A percentile compares a stretch with the other conserved stretches of the same genome.
phyloP scores from a whole-genome alignment of 768 basidiomycete genomes.

The Boletus sp. region DNA sequence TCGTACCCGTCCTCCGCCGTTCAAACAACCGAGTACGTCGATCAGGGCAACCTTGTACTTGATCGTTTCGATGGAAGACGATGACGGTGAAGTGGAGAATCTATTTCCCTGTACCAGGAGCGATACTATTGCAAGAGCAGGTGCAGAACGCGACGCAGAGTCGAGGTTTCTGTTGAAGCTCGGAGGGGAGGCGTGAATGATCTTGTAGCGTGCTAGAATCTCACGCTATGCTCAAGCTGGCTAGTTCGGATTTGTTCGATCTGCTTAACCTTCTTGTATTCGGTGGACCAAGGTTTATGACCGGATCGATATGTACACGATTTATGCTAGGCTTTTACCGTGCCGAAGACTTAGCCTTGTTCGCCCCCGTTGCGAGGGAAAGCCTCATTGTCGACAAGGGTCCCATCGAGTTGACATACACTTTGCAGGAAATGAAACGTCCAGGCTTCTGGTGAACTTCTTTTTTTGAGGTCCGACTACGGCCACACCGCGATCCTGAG shows the following conservation, averaged over 20 bases:
- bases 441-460: too few relatives aligned
- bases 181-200: conserved; percentile 18
- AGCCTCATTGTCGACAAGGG: not conserved
- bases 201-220: not conserved
- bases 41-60: conserved; percentile 24
- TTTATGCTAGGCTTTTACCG: not conserved
- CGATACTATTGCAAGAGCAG: conserved; percentile 26
- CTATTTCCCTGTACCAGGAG: conserved; percentile 29
- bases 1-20: not conserved
- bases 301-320: not conserved
- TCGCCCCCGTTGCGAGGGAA: not conserved
- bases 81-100: conserved; percentile 25
- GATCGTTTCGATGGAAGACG: conserved; percentile 24
- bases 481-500: too few relatives aligned
- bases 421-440: too few relatives aligned
- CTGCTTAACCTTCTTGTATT: not conserved
- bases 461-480: too few relatives aligned
- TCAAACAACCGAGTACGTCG: not conserved
- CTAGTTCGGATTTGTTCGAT: not conserved
- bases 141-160: conserved; percentile 23
- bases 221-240: not conserved
- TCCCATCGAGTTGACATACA: not conserved
- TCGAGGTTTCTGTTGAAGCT: conserved; percentile 26
- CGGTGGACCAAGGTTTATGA: not conserved
- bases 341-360: not conserved